These are phyloP conservation scores for Zygoascus hellenicus DNA, from an alignment of 1,139 yeast genomes.

Conservation along the genomic window DNA sequence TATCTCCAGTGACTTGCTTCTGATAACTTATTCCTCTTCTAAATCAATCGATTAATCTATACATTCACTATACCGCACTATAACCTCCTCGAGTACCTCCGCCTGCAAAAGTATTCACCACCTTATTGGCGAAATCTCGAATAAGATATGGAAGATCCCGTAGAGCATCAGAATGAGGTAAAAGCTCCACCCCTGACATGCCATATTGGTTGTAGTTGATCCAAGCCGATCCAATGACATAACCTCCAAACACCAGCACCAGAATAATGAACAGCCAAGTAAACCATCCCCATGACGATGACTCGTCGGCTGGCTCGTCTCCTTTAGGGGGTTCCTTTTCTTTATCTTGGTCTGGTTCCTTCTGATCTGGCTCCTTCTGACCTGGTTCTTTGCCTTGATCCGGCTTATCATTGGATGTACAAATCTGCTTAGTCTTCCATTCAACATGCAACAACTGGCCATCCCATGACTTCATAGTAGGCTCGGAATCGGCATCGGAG, in stretches of 20 bases:
- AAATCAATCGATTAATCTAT: neutral
- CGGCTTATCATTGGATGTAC: constrained; percentile 27
- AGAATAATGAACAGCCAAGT: constrained; percentile 42
- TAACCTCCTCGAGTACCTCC: constrained; percentile 81
- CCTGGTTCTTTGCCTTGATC: constrained; percentile 18
- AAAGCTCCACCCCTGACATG: constrained; percentile 38
- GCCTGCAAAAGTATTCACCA: constrained; percentile 67
- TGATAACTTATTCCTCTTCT: neutral
- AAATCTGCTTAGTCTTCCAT: constrained; percentile 41
- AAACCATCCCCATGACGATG: constrained; percentile 32
- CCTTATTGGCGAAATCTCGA: constrained; percentile 68
- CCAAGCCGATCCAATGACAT: constrained; percentile 78
- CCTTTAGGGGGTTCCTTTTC: constrained; percentile 12
- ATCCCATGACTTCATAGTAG: constrained; percentile 34
- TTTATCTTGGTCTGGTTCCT: constrained; percentile 10
- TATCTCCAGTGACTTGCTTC: neutral
- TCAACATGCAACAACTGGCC: constrained; percentile 27
- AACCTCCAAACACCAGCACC: constrained; percentile 62
- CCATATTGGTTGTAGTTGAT: constrained; percentile 43
- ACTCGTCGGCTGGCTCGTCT: constrained; percentile 28
- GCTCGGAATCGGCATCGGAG: constrained; percentile 32
- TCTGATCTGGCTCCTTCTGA: constrained; percentile 20
- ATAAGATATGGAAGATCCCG: constrained; percentile 74
- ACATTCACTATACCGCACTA: constrained; percentile 60
- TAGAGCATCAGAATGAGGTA: constrained; percentile 46